Evolutionary conservation across 805 yeast genomes (phyloP), one percentile per base, ranked within the genome.

Genomic region (Ogataea polymorpha): DNA sequence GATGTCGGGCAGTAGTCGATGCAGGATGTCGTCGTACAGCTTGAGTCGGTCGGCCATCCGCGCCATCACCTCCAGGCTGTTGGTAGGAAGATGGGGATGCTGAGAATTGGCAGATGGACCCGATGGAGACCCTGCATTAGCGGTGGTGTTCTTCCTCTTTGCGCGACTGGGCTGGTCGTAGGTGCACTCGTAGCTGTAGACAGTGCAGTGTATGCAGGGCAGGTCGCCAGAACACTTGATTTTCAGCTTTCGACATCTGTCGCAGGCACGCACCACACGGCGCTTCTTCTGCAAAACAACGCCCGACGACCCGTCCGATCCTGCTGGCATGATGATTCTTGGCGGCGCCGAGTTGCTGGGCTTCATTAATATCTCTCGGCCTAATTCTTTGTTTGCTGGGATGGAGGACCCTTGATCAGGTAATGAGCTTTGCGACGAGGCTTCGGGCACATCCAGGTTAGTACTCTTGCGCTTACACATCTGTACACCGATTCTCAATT

Each of bases 161-260:
- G 57, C 35, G 14, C 58, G 36, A 32, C 50, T 54, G 8, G 95
- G 91, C 54, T 86, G 87, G 55, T 84, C 86, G 59, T 88, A 88
- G 0, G 95, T 79, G 63, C 96, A 88, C 42, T 78, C 83, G 61
- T 84, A 86, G 15, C 86, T 79, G 63, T 87, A 89, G 1, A 87
- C 96, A 1, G 96, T 84, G 58, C 96, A 88, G 37, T 68, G 70
- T 7, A 67, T 61, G 46, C 82, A 76, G 3, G 80, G 79, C 28
- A 58, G 53, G 13, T 61, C 64, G 7, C 79, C 77, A 37, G 77
- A 73, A 50, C 82, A 76, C 49, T 72, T 74, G 46, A 73, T 70
- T 53, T 76, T 76, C 36, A 75, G 59, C 51, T 64, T 66, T 25
- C 80, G 59, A 48, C 82, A 76, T 44, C 68, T 61, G 45, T 70